Conservation (phyloP, 73 alveolate genomes). For the Tetrahymena malaccensis region DNA sequence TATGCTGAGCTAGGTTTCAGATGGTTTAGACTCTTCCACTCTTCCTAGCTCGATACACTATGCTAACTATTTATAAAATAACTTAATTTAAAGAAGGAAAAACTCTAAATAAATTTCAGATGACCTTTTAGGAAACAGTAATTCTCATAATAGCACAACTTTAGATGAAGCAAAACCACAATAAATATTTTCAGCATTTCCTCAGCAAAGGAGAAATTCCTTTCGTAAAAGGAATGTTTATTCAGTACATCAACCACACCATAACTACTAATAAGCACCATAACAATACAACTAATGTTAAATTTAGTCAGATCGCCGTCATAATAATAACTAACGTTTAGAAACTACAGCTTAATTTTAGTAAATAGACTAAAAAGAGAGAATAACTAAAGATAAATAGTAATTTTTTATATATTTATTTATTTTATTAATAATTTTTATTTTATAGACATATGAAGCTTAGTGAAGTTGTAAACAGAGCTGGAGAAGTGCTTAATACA, state of each 20-base stretch:
- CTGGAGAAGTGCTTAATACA: background rate
- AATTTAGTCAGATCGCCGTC: background rate
- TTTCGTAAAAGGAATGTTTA: background rate
- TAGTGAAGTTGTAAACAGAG: background rate
- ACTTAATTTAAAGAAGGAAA: background rate
- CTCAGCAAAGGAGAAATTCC: background rate
- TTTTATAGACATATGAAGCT: background rate
- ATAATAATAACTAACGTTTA: background rate
- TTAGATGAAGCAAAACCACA: background rate
- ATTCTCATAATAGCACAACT: background rate
- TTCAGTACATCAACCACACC: background rate
- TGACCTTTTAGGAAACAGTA: background rate
- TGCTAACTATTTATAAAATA: background rate
- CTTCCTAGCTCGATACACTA: background rate
- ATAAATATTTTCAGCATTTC: background rate
- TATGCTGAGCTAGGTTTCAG: background rate
- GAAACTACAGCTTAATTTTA: background rate
- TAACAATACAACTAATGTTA: background rate
- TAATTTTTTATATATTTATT: background rate
- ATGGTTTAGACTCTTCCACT: background rate
- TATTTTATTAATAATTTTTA: background rate
- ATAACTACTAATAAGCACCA: background rate
- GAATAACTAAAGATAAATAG: background rate
- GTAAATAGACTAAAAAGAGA: background rate
- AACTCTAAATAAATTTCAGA: background rate